Percentiles rank a stretch among this genome's conserved stretches.
Conservation (phyloP, 176 grass and related monocot genomes). For the Phragmites australis region DNA sequence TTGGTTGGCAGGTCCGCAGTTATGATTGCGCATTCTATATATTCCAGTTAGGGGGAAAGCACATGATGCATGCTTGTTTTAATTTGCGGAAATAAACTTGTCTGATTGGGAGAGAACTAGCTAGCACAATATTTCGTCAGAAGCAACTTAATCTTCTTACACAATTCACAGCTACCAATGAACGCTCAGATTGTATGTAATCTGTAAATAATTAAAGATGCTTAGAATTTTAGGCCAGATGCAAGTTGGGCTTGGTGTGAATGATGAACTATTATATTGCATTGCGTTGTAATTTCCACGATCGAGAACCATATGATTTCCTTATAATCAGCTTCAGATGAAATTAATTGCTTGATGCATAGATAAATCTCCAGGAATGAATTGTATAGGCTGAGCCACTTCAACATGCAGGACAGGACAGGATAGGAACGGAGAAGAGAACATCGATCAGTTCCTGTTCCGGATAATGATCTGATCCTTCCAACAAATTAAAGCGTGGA, state of each 20-base stretch:
- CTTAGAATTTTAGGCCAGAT: neutral
- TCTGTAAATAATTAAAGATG: too few relatives aligned
- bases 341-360: neutral
- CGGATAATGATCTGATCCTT: neutral
- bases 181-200: too few relatives aligned
- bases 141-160: too few relatives aligned
- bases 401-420: neutral
- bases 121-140: too few relatives aligned
- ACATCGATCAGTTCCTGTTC: neutral
- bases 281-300: neutral
- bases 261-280: neutral
- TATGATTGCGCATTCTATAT: constrained; percentile 1
- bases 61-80: neutral
- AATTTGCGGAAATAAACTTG: too few relatives aligned
- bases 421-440: too few relatives aligned
- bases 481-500: neutral
- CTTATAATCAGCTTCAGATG: neutral
- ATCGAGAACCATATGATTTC: neutral
- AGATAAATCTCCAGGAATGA: neutral
- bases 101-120: too few relatives aligned
- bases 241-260: neutral
- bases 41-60: constrained; percentile 29
- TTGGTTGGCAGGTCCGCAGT: neutral
- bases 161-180: too few relatives aligned
- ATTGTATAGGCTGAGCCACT: neutral